These are phyloP conservation scores for Begonia peltatifolia DNA, from an alignment of 306 rosid genomes.

Conservation along the genomic window DNA sequence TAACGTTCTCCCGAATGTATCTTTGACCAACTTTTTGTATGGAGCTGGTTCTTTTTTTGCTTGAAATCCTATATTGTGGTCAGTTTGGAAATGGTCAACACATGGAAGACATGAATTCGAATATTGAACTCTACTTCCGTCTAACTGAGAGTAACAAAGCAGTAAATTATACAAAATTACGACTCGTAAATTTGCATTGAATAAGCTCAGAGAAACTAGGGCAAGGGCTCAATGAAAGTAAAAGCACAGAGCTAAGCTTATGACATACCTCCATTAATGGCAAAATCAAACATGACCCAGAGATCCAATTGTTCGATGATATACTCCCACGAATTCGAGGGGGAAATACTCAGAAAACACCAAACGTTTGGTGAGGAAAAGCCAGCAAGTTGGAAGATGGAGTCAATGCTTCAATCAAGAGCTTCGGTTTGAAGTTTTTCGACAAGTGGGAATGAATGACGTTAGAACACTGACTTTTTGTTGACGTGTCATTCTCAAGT, in stretches of 20 bases:
- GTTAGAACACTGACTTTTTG: constrained; percentile 6
- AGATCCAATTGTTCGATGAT: background rate
- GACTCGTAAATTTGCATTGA: too few relatives aligned
- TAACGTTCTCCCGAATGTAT: too few relatives aligned
- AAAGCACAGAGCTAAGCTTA: background rate
- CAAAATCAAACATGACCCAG: too few relatives aligned
- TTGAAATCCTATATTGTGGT: too few relatives aligned
- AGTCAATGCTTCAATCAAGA: constrained; percentile 17
- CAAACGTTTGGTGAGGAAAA: constrained; percentile 32
- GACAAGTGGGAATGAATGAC: background rate
- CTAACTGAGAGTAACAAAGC: too few relatives aligned
- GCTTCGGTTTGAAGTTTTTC: constrained; percentile 9
- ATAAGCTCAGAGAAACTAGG: too few relatives aligned
- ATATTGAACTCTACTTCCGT: too few relatives aligned
- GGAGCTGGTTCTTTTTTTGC: too few relatives aligned
- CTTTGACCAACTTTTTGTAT: too few relatives aligned
- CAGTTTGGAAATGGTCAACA: too few relatives aligned
- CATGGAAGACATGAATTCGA: too few relatives aligned
- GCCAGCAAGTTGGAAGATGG: constrained; percentile 17
- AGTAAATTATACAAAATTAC: too few relatives aligned
- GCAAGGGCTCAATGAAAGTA: background rate
- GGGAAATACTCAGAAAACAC: constrained; percentile 8
- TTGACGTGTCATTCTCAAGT: constrained; percentile 38
- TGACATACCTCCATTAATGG: background rate
- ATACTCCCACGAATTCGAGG: background rate